Evolutionary conservation across 2,329 filamentous ascomycete genomes (phyloP).

Genomic region (Epicoccum nigrum): DNA sequence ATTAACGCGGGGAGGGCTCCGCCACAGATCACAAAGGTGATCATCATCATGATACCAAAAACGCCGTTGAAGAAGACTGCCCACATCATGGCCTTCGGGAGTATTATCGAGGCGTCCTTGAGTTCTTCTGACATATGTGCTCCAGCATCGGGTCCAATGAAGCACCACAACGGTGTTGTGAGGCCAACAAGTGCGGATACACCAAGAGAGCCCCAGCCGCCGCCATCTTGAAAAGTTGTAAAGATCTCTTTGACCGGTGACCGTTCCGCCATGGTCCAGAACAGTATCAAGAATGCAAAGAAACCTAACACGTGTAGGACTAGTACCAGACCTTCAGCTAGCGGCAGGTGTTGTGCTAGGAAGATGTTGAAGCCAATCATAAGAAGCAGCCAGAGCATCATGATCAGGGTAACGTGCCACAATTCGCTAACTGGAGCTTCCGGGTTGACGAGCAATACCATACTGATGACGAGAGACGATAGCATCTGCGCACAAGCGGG

Average conservation of each 20-base stretch:
- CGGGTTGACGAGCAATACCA: conserved; percentile 48
- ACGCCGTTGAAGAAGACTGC: conserved; percentile 46
- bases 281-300: conserved; percentile 54
- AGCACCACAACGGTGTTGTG: conserved; percentile 39
- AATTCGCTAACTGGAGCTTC: conserved; percentile 49
- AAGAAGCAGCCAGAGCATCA: conserved; percentile 44
- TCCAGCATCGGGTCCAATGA: conserved; percentile 46
- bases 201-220: conserved; percentile 50
- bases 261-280: conserved; percentile 38
- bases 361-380: conserved; percentile 50
- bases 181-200: conserved; percentile 52
- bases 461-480: conserved; percentile 27
- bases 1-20: conserved; percentile 45
- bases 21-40: conserved; percentile 34
- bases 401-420: conserved; percentile 45
- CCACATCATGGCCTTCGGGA: conserved; percentile 49
- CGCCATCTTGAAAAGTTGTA: conserved; percentile 53
- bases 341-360: conserved; percentile 50
- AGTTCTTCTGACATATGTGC: conserved; percentile 47
- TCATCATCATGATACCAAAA: conserved; percentile 45
- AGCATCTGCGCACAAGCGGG: conserved; percentile 31
- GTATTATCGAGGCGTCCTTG: conserved; percentile 32
- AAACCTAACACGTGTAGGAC: conserved; percentile 57
- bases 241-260: conserved; percentile 50
- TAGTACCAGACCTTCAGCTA: conserved; percentile 53